Conservation (phyloP, 2,329 filamentous ascomycete species). For the Cytospora leucostoma region DNA sequence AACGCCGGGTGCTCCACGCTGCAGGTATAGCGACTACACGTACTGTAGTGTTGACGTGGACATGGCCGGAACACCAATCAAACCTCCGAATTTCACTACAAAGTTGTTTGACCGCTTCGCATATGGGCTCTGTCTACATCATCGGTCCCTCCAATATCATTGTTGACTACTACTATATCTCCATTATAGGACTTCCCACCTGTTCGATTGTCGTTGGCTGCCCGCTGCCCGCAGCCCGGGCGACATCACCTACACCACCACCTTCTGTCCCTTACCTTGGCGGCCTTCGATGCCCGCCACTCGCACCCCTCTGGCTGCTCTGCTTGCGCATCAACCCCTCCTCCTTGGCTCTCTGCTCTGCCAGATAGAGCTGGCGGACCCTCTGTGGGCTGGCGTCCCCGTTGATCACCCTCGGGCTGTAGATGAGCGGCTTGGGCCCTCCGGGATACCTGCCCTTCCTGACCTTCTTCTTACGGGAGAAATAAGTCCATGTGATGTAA, state of each 20-base stretch:
- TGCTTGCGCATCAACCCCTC: constrained; percentile 8
- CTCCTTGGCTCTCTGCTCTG: constrained; percentile 17
- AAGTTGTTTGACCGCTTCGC: not conserved
- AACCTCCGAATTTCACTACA: not conserved
- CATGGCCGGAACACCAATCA: not conserved
- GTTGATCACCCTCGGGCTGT: constrained; percentile 22
- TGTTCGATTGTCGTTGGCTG: not conserved
- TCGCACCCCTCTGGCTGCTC: constrained; percentile 1
- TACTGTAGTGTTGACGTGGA: not conserved
- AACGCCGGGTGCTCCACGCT: not conserved
- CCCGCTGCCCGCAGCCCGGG: no score
- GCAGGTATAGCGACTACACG: not conserved
- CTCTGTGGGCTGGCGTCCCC: constrained; percentile 24
- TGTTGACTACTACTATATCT: not conserved
- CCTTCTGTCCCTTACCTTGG: not conserved
- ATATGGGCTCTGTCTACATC: not conserved
- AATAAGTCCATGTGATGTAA: constrained; percentile 26
- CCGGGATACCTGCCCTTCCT: constrained; percentile 24
- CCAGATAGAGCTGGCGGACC: constrained; percentile 21
- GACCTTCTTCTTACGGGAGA: constrained; percentile 25
- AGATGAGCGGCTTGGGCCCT: constrained; percentile 22
- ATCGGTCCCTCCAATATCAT: not conserved
- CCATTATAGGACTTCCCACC: not conserved
- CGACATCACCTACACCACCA: not conserved
- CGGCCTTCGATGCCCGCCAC: not conserved